Percentiles rank a stretch among this genome's conserved stretches.
These are phyloP conservation scores for Aspergillus nanangensis DNA, from an alignment of 495 filamentous ascomycete genomes.

Conservation along the genomic window DNA sequence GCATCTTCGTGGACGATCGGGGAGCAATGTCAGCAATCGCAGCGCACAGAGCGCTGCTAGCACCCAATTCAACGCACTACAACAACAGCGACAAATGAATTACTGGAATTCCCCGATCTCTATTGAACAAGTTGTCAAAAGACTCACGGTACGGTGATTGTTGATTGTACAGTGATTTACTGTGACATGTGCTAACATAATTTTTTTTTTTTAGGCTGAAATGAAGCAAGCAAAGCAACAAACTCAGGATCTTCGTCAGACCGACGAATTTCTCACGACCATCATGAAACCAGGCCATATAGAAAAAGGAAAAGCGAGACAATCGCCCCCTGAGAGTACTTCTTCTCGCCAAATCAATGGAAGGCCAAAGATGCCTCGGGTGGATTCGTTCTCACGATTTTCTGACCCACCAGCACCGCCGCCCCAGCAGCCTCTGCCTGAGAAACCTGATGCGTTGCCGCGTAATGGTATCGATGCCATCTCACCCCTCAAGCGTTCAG, in stretches of 20 bases:
- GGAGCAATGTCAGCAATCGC: constrained; percentile 63
- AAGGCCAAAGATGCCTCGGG: constrained; percentile 52
- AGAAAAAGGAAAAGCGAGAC: constrained; percentile 55
- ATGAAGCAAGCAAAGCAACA: constrained; percentile 85
- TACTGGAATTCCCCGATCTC: constrained; percentile 86
- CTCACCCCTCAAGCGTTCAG: constrained; percentile 61
- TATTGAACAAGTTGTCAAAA: constrained; percentile 92
- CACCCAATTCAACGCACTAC: constrained; percentile 53
- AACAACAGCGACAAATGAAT: constrained; percentile 65
- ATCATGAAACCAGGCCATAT: constrained; percentile 65
- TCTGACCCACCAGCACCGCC: constrained; percentile 89
- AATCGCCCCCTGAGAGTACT: constrained; percentile 32
- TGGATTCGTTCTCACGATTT: constrained; percentile 57
- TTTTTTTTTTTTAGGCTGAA: constrained; percentile 57
- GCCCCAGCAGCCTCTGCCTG: constrained; percentile 84
- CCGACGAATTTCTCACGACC: constrained; percentile 72
- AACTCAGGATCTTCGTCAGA: constrained; percentile 74
- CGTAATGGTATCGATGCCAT: constrained; percentile 37
- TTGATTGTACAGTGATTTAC: neutral
- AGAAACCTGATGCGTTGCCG: constrained; percentile 72
- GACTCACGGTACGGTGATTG: constrained; percentile 70
- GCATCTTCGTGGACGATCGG: constrained; percentile 64
- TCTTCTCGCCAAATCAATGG: constrained; percentile 40
- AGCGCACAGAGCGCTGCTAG: constrained; percentile 49
- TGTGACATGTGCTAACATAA: constrained; percentile 10